Evolutionary conservation across 2,329 filamentous ascomycete genomes (phyloP).

Genomic region (Gyromitra esculenta): DNA sequence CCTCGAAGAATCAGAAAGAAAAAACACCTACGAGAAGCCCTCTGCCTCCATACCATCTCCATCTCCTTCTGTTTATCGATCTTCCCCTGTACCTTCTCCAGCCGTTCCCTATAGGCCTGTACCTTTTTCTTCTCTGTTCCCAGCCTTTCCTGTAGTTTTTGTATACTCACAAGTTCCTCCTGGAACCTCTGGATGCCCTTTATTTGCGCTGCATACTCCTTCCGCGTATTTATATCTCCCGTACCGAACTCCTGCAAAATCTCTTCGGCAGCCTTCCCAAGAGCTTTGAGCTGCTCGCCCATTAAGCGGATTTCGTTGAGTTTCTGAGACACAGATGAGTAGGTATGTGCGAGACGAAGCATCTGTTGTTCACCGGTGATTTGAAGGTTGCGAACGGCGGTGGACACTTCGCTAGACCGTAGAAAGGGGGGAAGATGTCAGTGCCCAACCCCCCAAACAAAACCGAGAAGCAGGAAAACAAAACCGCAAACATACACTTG

Average conservation of each 20-base stretch:
- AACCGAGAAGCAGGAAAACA: background rate
- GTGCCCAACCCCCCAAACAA: background rate
- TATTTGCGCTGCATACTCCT: constrained; percentile 71
- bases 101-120: constrained; percentile 73
- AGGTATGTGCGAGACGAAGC: constrained; percentile 75
- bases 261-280: constrained; percentile 71
- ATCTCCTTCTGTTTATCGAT: constrained; percentile 53
- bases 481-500: constrained; percentile 29
- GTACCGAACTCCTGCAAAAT: constrained; percentile 69
- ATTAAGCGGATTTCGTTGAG: constrained; percentile 72
- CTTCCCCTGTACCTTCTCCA: constrained; percentile 70
- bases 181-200: constrained; percentile 71
- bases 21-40: constrained; percentile 50
- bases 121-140: constrained; percentile 70
- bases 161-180: constrained; percentile 72
- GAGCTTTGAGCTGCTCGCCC: constrained; percentile 71
- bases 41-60: constrained; percentile 52
- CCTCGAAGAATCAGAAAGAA: background rate
- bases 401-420: constrained; percentile 34
- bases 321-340: constrained; percentile 77
- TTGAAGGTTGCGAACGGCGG: constrained; percentile 38
- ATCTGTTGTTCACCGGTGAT: constrained; percentile 62
- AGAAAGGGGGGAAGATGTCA: constrained; percentile 7
- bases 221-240: constrained; percentile 63
- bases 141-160: constrained; percentile 71